A percentile compares a stretch with the other conserved stretches of the same genome.
phyloP scores from a whole-genome alignment of 768 basidiomycete species.

The Suillus ampliporus region DNA sequence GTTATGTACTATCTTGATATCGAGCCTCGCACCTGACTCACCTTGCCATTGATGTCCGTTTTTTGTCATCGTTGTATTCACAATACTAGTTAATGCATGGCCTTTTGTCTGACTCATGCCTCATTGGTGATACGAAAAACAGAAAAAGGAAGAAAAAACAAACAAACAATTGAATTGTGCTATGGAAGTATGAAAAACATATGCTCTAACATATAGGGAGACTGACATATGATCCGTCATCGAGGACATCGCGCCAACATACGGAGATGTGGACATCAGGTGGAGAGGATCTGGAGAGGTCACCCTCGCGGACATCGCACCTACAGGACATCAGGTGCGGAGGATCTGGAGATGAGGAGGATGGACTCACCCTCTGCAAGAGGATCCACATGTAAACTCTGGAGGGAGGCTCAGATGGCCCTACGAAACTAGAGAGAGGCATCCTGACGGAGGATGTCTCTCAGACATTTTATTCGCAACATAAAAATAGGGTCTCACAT shows the following conservation, averaged over 20 bases:
- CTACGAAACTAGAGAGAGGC: background rate
- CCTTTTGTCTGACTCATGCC: background rate
- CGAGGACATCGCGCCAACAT: background rate
- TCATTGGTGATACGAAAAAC: background rate
- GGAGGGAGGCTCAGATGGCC: background rate
- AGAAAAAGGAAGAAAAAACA: background rate
- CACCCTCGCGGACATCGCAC: background rate
- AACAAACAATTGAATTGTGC: background rate
- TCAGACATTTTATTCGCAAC: background rate
- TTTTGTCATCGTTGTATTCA: background rate
- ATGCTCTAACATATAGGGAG: background rate
- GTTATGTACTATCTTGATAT: background rate
- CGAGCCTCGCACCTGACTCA: background rate
- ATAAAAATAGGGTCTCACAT: background rate
- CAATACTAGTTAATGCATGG: background rate
- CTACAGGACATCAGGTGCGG: background rate
- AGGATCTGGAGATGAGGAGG: constrained; percentile 1
- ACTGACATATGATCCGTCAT: background rate
- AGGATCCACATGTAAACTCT: background rate
- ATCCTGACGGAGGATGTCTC: background rate
- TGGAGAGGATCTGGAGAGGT: background rate
- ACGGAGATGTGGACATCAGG: background rate
- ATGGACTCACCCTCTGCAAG: background rate
- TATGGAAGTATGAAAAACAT: background rate
- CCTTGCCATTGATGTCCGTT: background rate